A percentile compares a stretch with the other conserved stretches of the same genome.
Conservation (phyloP, 176 grass and related monocot species). For the Puya raimondii region DNA sequence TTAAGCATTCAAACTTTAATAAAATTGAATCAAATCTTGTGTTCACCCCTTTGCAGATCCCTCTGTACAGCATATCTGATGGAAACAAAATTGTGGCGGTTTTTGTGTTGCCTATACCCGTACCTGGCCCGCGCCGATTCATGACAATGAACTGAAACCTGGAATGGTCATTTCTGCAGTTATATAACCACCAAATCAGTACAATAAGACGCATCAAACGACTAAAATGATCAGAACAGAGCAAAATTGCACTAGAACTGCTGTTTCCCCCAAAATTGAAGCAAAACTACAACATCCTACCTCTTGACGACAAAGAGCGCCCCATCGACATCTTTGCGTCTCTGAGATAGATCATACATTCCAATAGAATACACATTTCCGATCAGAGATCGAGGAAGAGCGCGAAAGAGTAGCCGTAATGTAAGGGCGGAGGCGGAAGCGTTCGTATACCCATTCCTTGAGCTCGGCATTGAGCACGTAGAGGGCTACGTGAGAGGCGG, state of each 20-base stretch:
- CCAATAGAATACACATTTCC: slow-evolving; percentile 8
- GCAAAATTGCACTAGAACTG: not conserved
- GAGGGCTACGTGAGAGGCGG: slow-evolving; percentile 75
- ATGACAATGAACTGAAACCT: slow-evolving; percentile 93
- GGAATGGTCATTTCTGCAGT: slow-evolving; percentile 56
- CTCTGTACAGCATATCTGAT: too few species aligned
- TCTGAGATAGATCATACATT: slow-evolving; percentile 32
- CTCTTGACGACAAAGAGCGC: slow-evolving; percentile 93
- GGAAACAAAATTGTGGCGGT: too few species aligned
- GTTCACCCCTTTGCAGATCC: too few species aligned
- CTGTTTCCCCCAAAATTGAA: not conserved
- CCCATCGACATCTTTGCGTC: slow-evolving; percentile 87
- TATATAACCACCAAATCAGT: slow-evolving; percentile 8
- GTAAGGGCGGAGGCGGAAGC: not conserved
- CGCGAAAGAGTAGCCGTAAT: not conserved
- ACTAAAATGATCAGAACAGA: slow-evolving; percentile 18
- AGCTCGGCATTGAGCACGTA: slow-evolving; percentile 96
- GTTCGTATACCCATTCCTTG: slow-evolving; percentile 65
- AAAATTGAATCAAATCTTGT: too few species aligned
- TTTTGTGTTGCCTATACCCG: not conserved
- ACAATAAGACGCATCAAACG: not conserved
- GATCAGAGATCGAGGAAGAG: not conserved
- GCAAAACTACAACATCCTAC: slow-evolving; percentile 19
- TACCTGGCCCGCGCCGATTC: slow-evolving; percentile 84
- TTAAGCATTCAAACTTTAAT: too few species aligned